Base-by-base conservation (phyloP, 805 yeast genomes). In the Candida vartiovaarae region DNA sequence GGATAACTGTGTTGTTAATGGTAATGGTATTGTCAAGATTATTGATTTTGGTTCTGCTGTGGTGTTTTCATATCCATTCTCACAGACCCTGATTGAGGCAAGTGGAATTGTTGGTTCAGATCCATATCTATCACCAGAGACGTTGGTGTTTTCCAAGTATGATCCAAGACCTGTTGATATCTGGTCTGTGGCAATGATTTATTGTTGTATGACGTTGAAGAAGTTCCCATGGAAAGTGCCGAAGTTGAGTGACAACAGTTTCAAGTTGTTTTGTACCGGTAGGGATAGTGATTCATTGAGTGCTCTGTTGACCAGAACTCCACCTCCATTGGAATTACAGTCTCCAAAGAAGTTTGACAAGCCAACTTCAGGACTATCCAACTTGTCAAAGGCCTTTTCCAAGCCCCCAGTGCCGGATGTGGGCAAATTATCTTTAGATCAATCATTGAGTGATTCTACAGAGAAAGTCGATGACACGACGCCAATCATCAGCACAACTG, bases 191-290 rank as follows among this genome's bases (percentile, higher is more conserved):
- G 96, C 95, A 7, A 87, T 89, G 47, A 85, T 89, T 39, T 85
- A 84, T 64, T 86, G 95, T 53, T 89, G 96, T 68, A 88, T 89
- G 96, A 77, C 86, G 46, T 70, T 89, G 61, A 83, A 87, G 59
- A 84, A 88, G 66, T 89, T 89, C 66, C 96, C 96, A 7, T 89
- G 96, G 96, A 88, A 87, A 60, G 86, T 87, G 6, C 96, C 97
- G 7, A 83, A 86, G 57, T 63, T 80, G 41, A 71, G 82, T 40
- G 96, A 89, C 63, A 77, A 80, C 53, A 82, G 93, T 48, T 90
- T 89, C 67, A 86, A 84, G 63, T 62, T 86, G 53, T 90, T 86
- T 61, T 83, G 91, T 37, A 77, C 85, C 27, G 77, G 89, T 29
- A 82, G 77, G 52, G 75, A 81, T 31, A 84, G 84, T 44, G 78